Evolutionary conservation across 108 stramenopile species (phyloP), one percentile per base, ranked within the genome.

Genomic region (Phaeodactylum tricornutum): DNA sequence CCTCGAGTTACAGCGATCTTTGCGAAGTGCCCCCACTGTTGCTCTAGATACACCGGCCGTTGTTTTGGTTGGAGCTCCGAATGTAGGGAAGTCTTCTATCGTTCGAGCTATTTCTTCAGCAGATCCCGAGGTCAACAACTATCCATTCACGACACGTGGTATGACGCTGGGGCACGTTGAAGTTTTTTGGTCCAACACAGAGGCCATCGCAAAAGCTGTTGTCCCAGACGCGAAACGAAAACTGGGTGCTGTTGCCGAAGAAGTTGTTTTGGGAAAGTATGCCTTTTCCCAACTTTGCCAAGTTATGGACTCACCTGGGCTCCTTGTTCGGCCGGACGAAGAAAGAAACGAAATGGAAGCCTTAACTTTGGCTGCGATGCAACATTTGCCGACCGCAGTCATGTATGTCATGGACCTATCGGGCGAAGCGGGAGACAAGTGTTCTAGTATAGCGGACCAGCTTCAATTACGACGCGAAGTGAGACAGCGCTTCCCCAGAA

Each of bases 381-480:
- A 81, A 29, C 91, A 94, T 44, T 64, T 97, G 36, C 96, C 96
- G 26, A 95, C 93, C 20, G 96, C 93, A 16, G 96, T 97, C 31
- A 87, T 97, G 77, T 97, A 92, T 59, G 96, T 97, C 8, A 81
- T 93, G 86, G 96, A 97, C 71, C 66, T 94, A 24, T 77, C 81
- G 22, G 93, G 92, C 5, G 65, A 69, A 16, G 89, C 93, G 8
- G 94, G 96, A 11, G 88, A 93, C 51, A 80, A 74, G 41, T 88
- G 83, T 57, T 89, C 87, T 2, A 75, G 74, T 51, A 67, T 89
- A 16, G 71, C 67, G 22, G 84, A 86, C 62, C 90, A 97, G 69
- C 64, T 95, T 63, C 55, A 87, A 35, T 49, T 95, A 20, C 75
- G 96, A 19, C 70, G 64, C 51, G 81, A 84, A 30, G 60, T 88